These are phyloP conservation scores for Penicillium italicum DNA, from an alignment of 2,329 filamentous ascomycete species.

Conservation along the genomic window DNA sequence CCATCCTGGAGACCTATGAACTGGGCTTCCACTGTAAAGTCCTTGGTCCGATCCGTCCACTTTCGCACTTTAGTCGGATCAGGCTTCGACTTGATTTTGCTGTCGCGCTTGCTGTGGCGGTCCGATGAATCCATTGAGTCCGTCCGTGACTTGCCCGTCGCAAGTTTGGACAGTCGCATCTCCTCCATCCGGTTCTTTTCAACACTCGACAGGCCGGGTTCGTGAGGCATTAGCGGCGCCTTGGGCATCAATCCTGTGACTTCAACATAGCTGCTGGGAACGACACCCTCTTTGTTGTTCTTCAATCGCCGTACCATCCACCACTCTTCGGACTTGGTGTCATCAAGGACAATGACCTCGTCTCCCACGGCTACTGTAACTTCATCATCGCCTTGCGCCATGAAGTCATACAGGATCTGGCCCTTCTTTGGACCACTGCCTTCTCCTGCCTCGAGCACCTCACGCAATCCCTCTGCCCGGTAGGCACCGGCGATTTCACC, in stretches of 20 bases:
- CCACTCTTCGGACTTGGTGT: slow-evolving; percentile 93
- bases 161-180: slow-evolving; percentile 76
- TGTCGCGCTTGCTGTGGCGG: slow-evolving; percentile 64
- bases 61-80: slow-evolving; percentile 78
- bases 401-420: slow-evolving; percentile 87
- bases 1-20: slow-evolving; percentile 92
- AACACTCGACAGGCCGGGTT: slow-evolving; percentile 63
- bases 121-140: slow-evolving; percentile 56
- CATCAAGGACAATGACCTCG: slow-evolving; percentile 85
- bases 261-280: slow-evolving; percentile 95
- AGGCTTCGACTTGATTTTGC: slow-evolving; percentile 76
- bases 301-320: slow-evolving; percentile 90
- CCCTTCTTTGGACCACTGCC: slow-evolving; percentile 74
- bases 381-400: slow-evolving; percentile 94
- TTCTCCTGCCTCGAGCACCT: slow-evolving; percentile 77
- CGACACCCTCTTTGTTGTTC: slow-evolving; percentile 91
- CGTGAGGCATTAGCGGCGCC: slow-evolving; percentile 52
- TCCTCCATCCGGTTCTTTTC: slow-evolving; percentile 78
- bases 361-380: slow-evolving; percentile 87
- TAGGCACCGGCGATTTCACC: slow-evolving; percentile 86
- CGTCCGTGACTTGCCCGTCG: slow-evolving; percentile 62
- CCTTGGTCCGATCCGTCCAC: slow-evolving; percentile 93
- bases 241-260: slow-evolving; percentile 65
- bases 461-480: slow-evolving; percentile 73
- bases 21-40: slow-evolving; percentile 95